Evolutionary conservation across 2,329 filamentous ascomycete genomes (phyloP).

Genomic region (Aspergillus awamori): DNA sequence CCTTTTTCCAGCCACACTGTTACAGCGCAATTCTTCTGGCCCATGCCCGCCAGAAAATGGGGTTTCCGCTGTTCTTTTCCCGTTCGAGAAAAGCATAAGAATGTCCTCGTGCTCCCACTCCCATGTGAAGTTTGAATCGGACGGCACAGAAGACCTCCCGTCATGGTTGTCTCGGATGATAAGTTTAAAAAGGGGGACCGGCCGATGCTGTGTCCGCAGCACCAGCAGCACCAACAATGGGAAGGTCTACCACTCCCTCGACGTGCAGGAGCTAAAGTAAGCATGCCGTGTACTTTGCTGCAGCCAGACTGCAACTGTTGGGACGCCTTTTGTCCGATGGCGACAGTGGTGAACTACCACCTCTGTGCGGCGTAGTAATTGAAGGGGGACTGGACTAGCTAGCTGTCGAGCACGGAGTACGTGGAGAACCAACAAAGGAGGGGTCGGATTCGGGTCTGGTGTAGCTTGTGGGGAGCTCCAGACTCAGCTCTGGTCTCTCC

Average conservation of each 20-base stretch:
- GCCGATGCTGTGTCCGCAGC: conserved; percentile 1
- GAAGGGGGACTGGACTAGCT: neutral
- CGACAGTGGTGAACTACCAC: neutral
- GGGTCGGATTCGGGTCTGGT: neutral
- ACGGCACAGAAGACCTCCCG: neutral
- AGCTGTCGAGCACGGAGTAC: neutral
- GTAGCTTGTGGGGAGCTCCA: conserved; percentile 9
- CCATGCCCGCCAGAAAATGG: neutral
- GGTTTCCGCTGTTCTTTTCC: conserved; percentile 10
- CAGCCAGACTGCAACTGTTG: neutral
- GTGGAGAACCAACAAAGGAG: neutral
- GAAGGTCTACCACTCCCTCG: neutral
- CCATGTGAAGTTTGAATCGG: conserved; percentile 21
- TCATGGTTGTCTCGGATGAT: conserved; percentile 10
- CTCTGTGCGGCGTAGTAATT: neutral
- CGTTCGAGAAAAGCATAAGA: conserved; percentile 13
- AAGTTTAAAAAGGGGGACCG: conserved; percentile 3
- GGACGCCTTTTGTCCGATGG: conserved; percentile 9
- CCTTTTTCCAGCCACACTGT: conserved; percentile 12
- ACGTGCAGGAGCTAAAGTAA: conserved; percentile 1
- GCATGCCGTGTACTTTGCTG: conserved; percentile 9
- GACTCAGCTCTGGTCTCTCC: neutral
- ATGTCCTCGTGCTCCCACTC: conserved; percentile 19
- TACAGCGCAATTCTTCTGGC: neutral
- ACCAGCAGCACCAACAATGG: neutral